A percentile compares a stretch with the other conserved stretches of the same genome.
phyloP scores from a whole-genome alignment of 169 alveolate genomes.

The Cryptosporidium andersoni region DNA sequence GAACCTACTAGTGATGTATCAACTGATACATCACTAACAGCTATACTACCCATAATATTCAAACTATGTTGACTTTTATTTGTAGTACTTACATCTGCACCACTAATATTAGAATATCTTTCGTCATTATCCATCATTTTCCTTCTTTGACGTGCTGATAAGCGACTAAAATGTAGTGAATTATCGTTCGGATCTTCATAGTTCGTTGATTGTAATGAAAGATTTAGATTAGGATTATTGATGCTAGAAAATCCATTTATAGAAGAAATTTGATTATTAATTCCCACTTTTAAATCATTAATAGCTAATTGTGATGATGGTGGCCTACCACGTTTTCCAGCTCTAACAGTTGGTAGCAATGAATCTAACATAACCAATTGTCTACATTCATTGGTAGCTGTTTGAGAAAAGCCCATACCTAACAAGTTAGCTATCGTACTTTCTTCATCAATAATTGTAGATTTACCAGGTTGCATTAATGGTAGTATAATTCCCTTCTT shows the following conservation, averaged over 20 bases:
- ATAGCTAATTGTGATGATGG: conserved; percentile 5
- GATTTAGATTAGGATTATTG: neutral
- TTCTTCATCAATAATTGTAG: conserved; percentile 64
- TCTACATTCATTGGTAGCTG: conserved; percentile 2
- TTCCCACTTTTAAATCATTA: neutral
- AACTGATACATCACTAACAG: neutral
- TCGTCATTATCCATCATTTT: conserved; percentile 68
- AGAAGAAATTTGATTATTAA: neutral
- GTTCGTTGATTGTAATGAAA: neutral
- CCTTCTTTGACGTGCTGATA: conserved; percentile 65
- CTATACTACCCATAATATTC: neutral
- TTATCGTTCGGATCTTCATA: neutral
- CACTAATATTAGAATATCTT: conserved; percentile 43
- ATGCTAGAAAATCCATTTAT: neutral
- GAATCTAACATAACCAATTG: conserved; percentile 46
- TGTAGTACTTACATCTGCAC: neutral
- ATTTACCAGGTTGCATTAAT: conserved; percentile 2
- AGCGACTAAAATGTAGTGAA: conserved; percentile 41
- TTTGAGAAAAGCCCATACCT: conserved; percentile 57
- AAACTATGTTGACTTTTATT: neutral
- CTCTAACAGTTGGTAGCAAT: conserved; percentile 26
- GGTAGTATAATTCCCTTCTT: conserved; percentile 37
- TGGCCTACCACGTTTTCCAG: conserved; percentile 58
- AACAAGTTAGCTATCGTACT: conserved; percentile 39
- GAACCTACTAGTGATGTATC: neutral